phyloP scores from a whole-genome alignment of 208 protist species.

The Leishmania tarentolae region DNA sequence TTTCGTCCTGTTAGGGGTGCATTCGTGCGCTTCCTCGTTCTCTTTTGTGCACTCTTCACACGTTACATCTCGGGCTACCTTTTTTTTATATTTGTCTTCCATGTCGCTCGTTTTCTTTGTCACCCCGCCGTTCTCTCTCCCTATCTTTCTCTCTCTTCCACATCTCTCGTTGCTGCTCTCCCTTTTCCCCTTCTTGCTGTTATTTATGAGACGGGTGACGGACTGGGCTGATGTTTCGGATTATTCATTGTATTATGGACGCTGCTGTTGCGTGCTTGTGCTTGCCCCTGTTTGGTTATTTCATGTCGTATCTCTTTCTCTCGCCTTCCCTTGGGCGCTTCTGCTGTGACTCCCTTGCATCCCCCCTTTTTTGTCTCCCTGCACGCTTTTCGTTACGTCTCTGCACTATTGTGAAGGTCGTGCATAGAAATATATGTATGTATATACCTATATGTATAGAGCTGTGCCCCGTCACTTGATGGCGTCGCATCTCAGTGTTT shows the following conservation, averaged over 20 bases:
- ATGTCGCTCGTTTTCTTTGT: slow-evolving; percentile 19
- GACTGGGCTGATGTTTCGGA: neutral
- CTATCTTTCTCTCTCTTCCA: neutral
- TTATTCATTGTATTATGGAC: neutral
- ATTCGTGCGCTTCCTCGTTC: neutral
- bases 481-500: neutral
- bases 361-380: neutral
- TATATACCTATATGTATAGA: neutral
- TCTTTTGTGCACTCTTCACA: neutral
- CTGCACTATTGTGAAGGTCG: neutral
- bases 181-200: neutral
- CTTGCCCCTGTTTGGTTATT: neutral
- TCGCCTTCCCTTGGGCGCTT: neutral
- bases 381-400: neutral
- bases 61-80: neutral
- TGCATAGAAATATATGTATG: neutral
- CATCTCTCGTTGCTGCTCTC: neutral
- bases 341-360: neutral
- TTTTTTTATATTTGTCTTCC: no score
- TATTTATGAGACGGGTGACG: neutral
- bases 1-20: neutral
- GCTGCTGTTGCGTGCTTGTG: neutral
- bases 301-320: neutral
- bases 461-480: neutral
- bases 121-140: neutral